Base-by-base conservation (phyloP, 371 early-diverging fungal genomes). In the Capillidium heterosporum region DNA sequence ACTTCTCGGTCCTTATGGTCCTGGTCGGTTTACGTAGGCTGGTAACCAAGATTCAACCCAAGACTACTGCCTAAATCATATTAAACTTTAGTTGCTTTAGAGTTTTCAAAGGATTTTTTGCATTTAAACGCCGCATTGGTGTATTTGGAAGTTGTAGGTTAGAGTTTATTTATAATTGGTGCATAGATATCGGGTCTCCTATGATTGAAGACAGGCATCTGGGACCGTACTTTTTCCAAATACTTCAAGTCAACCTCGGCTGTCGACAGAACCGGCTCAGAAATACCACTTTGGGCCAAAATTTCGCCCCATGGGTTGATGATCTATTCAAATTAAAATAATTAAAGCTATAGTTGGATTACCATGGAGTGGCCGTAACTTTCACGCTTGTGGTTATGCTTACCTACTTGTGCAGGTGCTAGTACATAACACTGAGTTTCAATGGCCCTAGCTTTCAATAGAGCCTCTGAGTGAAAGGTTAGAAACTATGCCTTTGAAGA, bases 291-390 rank as follows among this genome's bases (percentile, higher is more conserved):
- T 48, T 74, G 68, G 7, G 85, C 83, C 11, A 88, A 48, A 0
- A 89, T 68, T 2, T 61, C 60, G 1, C 82, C 83, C 81, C 81
- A 83, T 13, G 84, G 85, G 58, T 82, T 81, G 4, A 84, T 68
- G 24, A 82, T 79, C 72, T 73, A 60, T 50, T 21, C 49, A 17
- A 31, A 51, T 32, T 17, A 32, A 55, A 32, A 32, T 32, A 29
- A 17, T 39, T 32, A 32, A 39, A 21, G 32, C 21, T 27, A 2
- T 26, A 28, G 35, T 43, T 42, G 32, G 24, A 41, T 63, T 71
- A 80, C 82, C 85, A 87, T 81, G 23, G 89, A 74, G 55, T 88
- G 77, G 1, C 91, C 91, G 60, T 76, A 89, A 59, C 84, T 85
- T 19, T 62, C 60, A 35, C 89, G 74, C 27, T 76, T 83, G 17